Percentiles rank a stretch among this genome's conserved stretches.
Conservation (phyloP, 2,329 filamentous ascomycete species). For the Epichloe gansuensis region DNA sequence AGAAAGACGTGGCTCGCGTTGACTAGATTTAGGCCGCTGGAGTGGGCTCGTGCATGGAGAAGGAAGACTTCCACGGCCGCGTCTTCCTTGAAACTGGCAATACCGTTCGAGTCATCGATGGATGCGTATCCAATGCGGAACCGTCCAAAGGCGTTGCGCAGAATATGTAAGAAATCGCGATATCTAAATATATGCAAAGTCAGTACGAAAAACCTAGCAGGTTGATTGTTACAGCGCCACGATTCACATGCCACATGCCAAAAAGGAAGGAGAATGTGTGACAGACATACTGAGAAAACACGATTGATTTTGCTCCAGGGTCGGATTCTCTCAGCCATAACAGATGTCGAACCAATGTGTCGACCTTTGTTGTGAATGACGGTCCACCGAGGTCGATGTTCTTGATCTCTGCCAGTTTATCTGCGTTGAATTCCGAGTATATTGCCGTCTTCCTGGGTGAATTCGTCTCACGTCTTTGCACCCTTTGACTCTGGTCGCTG, state of each 20-base stretch:
- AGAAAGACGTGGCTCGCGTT: slow-evolving; percentile 91
- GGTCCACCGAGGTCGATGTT: slow-evolving; percentile 60
- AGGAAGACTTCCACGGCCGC: slow-evolving; percentile 69
- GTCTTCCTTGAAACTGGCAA: slow-evolving; percentile 66
- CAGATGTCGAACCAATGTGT: slow-evolving; percentile 69
- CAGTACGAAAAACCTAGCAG: background rate
- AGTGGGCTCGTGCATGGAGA: slow-evolving; percentile 78
- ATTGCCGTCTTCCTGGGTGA: slow-evolving; percentile 38
- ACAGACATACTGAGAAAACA: slow-evolving; percentile 65
- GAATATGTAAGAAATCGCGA: slow-evolving; percentile 63
- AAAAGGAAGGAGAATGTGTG: background rate
- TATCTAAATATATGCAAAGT: slow-evolving; percentile 30
- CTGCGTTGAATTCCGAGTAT: slow-evolving; percentile 63
- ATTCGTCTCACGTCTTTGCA: slow-evolving; percentile 9
- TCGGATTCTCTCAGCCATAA: slow-evolving; percentile 77
- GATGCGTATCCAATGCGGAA: slow-evolving; percentile 64
- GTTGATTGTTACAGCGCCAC: too few species aligned
- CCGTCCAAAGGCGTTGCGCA: slow-evolving; percentile 55
- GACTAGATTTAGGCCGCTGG: slow-evolving; percentile 80
- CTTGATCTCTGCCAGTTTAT: slow-evolving; percentile 68
- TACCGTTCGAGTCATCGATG: slow-evolving; percentile 57
- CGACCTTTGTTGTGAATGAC: slow-evolving; percentile 83
- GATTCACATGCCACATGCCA: background rate
- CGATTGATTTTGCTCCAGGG: slow-evolving; percentile 76
- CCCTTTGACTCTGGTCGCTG: slow-evolving; percentile 4